These are phyloP conservation scores for Aspergillus brasiliensis DNA, from an alignment of 2,329 filamentous ascomycete species.

Conservation along the genomic window DNA sequence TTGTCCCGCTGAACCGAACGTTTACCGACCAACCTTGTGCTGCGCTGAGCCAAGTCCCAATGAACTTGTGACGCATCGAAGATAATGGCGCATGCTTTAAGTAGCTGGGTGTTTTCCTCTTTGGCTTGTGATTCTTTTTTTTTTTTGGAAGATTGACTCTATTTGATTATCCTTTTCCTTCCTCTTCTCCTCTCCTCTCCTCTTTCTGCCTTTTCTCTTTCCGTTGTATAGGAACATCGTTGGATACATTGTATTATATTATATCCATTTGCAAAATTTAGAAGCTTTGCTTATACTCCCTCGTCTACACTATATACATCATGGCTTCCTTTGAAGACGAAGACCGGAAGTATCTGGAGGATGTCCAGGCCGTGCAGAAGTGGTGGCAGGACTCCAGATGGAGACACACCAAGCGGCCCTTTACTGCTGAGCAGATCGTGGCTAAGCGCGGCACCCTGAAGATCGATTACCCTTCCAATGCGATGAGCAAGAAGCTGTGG, in stretches of 20 bases:
- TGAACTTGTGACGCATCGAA: constrained; percentile 27
- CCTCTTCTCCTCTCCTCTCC: constrained; percentile 5
- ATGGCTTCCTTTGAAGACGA: constrained; percentile 62
- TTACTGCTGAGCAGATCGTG: constrained; percentile 95
- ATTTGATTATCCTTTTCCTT: constrained; percentile 1
- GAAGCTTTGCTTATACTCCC: constrained; percentile 6
- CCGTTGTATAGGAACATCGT: neutral
- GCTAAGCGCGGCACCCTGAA: constrained; percentile 89
- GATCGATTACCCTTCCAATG: constrained; percentile 89
- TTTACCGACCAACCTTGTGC: constrained; percentile 35
- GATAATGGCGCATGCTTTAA: constrained; percentile 36
- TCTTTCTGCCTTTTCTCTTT: constrained; percentile 7
- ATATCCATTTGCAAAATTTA: constrained; percentile 9
- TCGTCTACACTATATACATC: constrained; percentile 12
- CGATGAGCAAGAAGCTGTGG: constrained; percentile 93
- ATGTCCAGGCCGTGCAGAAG: constrained; percentile 84
- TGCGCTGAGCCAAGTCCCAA: constrained; percentile 7
- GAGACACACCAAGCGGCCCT: constrained; percentile 88
- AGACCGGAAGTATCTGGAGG: constrained; percentile 73
- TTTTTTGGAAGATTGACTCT: no score
- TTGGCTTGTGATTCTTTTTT: constrained; percentile 33
- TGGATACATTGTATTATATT: constrained; percentile 1
- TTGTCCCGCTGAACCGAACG: constrained; percentile 43
- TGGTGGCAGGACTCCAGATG: constrained; percentile 95
- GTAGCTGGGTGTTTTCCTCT: constrained; percentile 26